These are phyloP conservation scores for Suhomyces choctaworum DNA, from an alignment of 1,139 yeast genomes.

Conservation along the genomic window DNA sequence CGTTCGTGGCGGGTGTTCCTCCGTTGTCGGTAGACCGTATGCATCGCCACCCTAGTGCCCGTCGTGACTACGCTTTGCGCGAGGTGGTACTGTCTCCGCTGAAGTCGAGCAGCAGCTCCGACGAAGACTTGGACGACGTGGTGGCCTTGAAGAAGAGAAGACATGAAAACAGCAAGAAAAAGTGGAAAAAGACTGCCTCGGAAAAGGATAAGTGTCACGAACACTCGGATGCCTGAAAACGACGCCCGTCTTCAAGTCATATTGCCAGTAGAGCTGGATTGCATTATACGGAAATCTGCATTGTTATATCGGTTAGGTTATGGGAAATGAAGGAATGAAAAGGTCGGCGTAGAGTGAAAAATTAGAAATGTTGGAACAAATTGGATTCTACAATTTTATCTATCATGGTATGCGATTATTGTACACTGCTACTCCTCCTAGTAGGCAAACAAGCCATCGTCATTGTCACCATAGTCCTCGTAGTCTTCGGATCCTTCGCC, in stretches of 20 bases:
- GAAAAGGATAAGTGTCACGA: constrained; percentile 3
- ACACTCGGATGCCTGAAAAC: constrained; percentile 1
- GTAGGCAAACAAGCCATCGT: constrained; percentile 46
- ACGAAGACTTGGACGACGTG: constrained; percentile 10
- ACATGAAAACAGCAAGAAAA: constrained; percentile 12
- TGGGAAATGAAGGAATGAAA: neutral
- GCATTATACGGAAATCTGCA: constrained; percentile 4
- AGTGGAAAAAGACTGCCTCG: constrained; percentile 13
- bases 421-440: too few relatives aligned
- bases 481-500: constrained; percentile 33
- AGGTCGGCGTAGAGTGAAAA: too few relatives aligned
- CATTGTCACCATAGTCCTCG: constrained; percentile 40
- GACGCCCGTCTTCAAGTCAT: neutral
- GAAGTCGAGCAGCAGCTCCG: constrained; percentile 11
- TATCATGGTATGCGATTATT: neutral
- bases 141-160: constrained; percentile 8
- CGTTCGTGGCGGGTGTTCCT: constrained; percentile 48
- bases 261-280: constrained; percentile 8
- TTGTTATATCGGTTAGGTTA: neutral
- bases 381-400: too few relatives aligned
- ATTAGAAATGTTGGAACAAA: too few relatives aligned
- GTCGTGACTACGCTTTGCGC: constrained; percentile 1
- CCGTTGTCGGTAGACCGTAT: constrained; percentile 40
- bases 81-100: constrained; percentile 8
- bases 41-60: constrained; percentile 1